Conservation (phyloP, 2,329 filamentous ascomycete species). For the Boeremia lycopersici region DNA sequence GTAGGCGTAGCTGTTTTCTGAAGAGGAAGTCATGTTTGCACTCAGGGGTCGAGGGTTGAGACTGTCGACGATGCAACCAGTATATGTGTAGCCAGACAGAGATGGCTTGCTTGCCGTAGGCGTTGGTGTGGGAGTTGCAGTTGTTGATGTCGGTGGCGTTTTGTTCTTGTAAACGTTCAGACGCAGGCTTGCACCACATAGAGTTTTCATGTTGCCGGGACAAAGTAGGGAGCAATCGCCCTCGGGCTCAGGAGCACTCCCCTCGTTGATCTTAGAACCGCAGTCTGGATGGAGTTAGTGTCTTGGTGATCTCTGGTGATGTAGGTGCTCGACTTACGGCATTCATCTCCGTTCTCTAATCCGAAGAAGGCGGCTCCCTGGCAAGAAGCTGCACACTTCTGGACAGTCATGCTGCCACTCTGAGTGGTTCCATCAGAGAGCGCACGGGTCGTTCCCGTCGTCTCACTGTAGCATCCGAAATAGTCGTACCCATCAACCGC, state of each 20-base stretch:
- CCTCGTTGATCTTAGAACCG: conserved; percentile 22
- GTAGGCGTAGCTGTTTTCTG: conserved; percentile 19
- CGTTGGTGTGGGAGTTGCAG: conserved; percentile 3
- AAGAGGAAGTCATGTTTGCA: conserved; percentile 9
- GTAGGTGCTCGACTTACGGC: conserved; percentile 17
- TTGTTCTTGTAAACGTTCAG: conserved; percentile 30
- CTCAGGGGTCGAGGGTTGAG: conserved; percentile 21
- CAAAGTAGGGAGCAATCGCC: conserved; percentile 28
- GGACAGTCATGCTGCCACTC: conserved; percentile 39
- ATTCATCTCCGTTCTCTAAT: conserved; percentile 34
- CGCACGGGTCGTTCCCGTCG: conserved; percentile 23
- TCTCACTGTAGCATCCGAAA: conserved; percentile 52
- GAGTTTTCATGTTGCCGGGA: conserved; percentile 24
- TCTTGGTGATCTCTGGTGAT: neutral
- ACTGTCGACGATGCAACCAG: conserved; percentile 27
- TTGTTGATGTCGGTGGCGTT: conserved; percentile 8
- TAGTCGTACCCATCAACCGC: conserved; percentile 30
- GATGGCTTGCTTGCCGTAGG: conserved; percentile 16
- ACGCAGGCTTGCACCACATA: conserved; percentile 29
- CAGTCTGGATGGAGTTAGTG: conserved; percentile 19
- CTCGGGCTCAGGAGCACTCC: conserved; percentile 15
- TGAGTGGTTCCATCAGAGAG: conserved; percentile 45
- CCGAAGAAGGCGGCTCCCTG: conserved; percentile 45
- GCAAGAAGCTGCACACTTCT: conserved; percentile 44
- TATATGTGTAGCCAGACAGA: conserved; percentile 27